These are phyloP conservation scores for Yarrowia osloensis DNA, from an alignment of 805 yeast genomes.

Conservation along the genomic window DNA sequence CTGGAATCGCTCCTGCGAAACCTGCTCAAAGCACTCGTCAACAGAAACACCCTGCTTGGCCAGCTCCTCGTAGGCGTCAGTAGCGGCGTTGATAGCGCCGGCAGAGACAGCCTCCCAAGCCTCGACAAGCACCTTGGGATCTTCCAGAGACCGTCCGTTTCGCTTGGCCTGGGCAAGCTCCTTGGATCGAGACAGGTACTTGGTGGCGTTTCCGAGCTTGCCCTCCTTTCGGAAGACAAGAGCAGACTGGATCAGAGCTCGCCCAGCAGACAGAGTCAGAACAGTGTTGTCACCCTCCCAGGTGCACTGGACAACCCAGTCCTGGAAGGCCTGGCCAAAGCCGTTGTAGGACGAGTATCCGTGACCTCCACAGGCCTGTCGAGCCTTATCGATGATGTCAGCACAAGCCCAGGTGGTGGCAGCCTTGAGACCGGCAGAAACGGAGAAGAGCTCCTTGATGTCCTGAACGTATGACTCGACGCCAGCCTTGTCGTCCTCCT, in stretches of 20 bases:
- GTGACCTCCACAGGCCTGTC: constrained; percentile 96
- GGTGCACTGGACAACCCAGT: constrained; percentile 97
- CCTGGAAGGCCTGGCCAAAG: constrained; percentile 82
- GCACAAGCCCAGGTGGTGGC: constrained; percentile 86
- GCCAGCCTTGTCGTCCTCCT: constrained; percentile 51
- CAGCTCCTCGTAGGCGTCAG: constrained; percentile 38
- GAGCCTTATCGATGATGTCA: constrained; percentile 77
- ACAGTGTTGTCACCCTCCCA: constrained; percentile 98
- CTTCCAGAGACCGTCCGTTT: constrained; percentile 37
- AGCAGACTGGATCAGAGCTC: constrained; percentile 62
- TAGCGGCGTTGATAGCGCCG: constrained; percentile 42
- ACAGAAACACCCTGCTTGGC: constrained; percentile 36
- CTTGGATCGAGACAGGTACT: constrained; percentile 45
- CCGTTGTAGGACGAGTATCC: constrained; percentile 91
- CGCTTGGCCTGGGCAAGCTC: constrained; percentile 33
- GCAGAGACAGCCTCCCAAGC: constrained; percentile 46
- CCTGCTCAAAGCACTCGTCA: constrained; percentile 45
- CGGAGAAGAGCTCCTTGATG: constrained; percentile 76
- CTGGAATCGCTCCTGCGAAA: constrained; percentile 47
- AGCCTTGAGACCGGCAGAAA: constrained; percentile 86
- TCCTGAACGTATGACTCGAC: constrained; percentile 52
- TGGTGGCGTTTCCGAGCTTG: constrained; percentile 51
- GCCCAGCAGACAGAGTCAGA: constrained; percentile 79
- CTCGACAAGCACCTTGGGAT: constrained; percentile 39
- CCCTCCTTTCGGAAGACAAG: constrained; percentile 45